phyloP scores from a whole-genome alignment of 805 yeast genomes.

The Allodekkera sacchari region DNA sequence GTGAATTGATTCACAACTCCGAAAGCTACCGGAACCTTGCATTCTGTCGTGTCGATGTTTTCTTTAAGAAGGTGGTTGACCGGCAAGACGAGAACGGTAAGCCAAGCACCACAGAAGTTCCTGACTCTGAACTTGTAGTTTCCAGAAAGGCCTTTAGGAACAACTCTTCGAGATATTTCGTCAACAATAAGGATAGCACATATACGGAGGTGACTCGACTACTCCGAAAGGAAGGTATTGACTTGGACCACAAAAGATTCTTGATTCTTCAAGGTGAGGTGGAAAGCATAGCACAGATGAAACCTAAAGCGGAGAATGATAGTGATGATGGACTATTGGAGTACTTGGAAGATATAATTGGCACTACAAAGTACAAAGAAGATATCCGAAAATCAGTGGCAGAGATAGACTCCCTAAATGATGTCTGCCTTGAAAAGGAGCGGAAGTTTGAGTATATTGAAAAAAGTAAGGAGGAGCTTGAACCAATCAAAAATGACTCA shows the following conservation, averaged over 20 bases:
- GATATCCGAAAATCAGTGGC: constrained; percentile 57
- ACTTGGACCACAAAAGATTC: constrained; percentile 89
- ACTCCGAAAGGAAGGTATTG: constrained; percentile 78
- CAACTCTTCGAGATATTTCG: constrained; percentile 69
- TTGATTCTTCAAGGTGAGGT: constrained; percentile 96
- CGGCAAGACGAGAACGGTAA: constrained; percentile 13
- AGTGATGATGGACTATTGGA: constrained; percentile 91
- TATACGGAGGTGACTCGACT: constrained; percentile 73
- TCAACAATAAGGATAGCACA: constrained; percentile 60
- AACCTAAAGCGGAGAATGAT: constrained; percentile 89
- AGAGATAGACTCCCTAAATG: constrained; percentile 68
- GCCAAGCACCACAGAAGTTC: constrained; percentile 34
- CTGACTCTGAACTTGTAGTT: constrained; percentile 56
- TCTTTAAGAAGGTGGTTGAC: constrained; percentile 73
- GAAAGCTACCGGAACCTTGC: constrained; percentile 56
- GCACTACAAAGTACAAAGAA: constrained; percentile 78
- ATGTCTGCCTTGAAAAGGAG: constrained; percentile 72
- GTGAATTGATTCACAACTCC: constrained; percentile 89
- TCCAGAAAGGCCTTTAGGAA: constrained; percentile 73
- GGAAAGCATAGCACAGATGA: constrained; percentile 97
- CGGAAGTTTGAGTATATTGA: constrained; percentile 72
- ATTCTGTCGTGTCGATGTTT: constrained; percentile 86
- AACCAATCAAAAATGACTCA: constrained; percentile 59
- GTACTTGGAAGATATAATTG: constrained; percentile 93
- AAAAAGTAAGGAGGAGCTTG: constrained; percentile 57